phyloP scores from a whole-genome alignment of 169 alveolate species.

The Blepharisma undulans region DNA sequence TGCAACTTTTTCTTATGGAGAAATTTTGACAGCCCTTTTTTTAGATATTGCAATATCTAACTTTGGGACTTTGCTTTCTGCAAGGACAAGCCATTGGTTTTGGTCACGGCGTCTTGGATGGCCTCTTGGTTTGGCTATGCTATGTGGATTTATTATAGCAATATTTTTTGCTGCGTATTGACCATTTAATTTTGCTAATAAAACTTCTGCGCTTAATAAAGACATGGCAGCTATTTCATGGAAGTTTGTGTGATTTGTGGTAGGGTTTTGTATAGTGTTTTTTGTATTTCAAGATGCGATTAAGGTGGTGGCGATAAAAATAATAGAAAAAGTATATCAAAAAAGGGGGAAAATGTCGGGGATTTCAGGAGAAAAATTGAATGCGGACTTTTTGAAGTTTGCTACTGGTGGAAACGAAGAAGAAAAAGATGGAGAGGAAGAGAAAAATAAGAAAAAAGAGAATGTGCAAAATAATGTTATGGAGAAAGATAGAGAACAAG shows the following conservation, averaged over 20 bases:
- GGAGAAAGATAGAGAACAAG: not conserved
- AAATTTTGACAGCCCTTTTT: constrained; percentile 4
- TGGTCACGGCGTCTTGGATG: constrained; percentile 41
- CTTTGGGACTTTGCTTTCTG: constrained; percentile 3
- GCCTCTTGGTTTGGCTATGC: not conserved
- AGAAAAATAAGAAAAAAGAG: not conserved
- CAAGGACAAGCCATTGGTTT: not conserved
- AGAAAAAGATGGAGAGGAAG: not conserved
- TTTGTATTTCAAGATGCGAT: not conserved
- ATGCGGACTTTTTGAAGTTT: not conserved
- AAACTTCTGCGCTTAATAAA: not conserved
- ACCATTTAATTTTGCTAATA: not conserved
- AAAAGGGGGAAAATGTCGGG: not conserved
- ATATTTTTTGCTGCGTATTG: not conserved
- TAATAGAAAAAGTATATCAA: not conserved
- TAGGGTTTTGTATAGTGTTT: not conserved
- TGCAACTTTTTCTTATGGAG: not conserved
- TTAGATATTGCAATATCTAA: not conserved
- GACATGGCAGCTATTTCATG: constrained; percentile 43
- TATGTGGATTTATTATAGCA: not conserved
- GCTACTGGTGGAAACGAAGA: not conserved
- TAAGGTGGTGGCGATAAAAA: not conserved
- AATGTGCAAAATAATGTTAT: not conserved
- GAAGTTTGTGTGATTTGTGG: not conserved
- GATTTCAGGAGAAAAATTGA: not conserved